Base-by-base conservation (phyloP, 768 basidiomycete species). In the Trametes elegans region DNA sequence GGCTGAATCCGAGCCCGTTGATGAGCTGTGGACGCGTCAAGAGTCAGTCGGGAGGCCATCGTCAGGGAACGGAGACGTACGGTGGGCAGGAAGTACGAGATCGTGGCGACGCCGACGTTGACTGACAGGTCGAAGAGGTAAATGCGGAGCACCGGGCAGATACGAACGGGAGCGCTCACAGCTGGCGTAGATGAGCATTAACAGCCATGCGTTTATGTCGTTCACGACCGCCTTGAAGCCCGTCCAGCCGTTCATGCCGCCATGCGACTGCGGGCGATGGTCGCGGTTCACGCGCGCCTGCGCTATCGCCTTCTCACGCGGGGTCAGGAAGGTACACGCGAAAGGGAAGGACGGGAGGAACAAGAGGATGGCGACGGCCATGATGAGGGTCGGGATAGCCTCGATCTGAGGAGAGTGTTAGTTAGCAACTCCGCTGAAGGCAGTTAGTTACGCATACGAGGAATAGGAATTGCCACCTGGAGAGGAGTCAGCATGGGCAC, bases 381-480 rank as follows among this genome's bases (percentile, higher is more conserved):
- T 81, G 42, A 81, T 63, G 13, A 82, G 49, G 0, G 79, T 81
- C 9, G 81, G 81, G 28, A 83, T 79, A 7, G 75, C 81, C 60
- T 83, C 81, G 39, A 83, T 74, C 80, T 82, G 50, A 7, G 32
- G 19, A 3, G 7, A 13, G 18, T 14, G 19, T 5, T 29, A 10
- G 39, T 46, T 29, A 23, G 16, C 5, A 0, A 14, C 7, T 4
- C 24, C 14, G 46, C 8, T 1, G 18, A 19, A 19, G 1, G 36
- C 16, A 19, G 50, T 16, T 38, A 9, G 21, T 64, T 8, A 23
- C 9, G 9, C 71, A 2, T 55, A 80, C 79, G 14, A 83, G 72
- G 65, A 80, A 83, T 21, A 83, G 71, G 60, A 82, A 83, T 58
- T 83, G 81, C 81, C 81, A 83, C 49, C 80, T 81, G 48, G 6